Base-by-base conservation (phyloP, 768 basidiomycete genomes). In the Suillus subluteus region DNA sequence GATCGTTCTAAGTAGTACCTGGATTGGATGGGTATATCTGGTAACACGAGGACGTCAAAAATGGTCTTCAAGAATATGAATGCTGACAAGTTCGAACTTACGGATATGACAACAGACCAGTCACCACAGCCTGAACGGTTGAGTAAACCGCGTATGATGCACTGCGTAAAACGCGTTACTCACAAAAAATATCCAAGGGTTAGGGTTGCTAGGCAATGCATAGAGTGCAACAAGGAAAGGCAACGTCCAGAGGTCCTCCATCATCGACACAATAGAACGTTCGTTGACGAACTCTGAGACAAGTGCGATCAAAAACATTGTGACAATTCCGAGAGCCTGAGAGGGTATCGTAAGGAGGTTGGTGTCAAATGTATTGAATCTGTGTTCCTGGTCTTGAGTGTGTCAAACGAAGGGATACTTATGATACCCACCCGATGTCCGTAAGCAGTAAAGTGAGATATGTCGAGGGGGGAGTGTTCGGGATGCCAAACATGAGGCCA, bases 341-440 rank as follows among this genome's bases (percentile, higher is more conserved):
- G 81, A 83, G 0, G 88, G 89, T 64, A 91, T 89, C 6, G 82
- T 83, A 32, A 91, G 77, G 43, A 91, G 76, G 73, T 89, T 91
- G 23, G 85, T 85, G 54, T 82, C 72, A 72, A 89, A 86, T 6
- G 88, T 90, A 62, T 75, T 77, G 73, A 89, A 91, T 12, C 88
- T 86, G 62, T 0, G 6, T 5, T 21, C 54, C 32, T n/a, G 56
- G 2, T 38, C 2, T 58, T 67, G 37, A 70, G 65, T 35, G 5
- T 46, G 6, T 56, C 30, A 1, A 43, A 65, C 44, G 8, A 54
- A 38, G 18, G 21, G 5, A n/a, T 1, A 55, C 11, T 4, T n/a
- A 9, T 43, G 4, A 38, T 15, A 66, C 67, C 65, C 30, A 82
- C 82, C 87, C 88, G n/a, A 86, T 79, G 54, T 84, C 76, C 5